These are phyloP conservation scores for Ascochyta viciae-villosae DNA, from an alignment of 2,329 filamentous ascomycete species.

Conservation along the genomic window DNA sequence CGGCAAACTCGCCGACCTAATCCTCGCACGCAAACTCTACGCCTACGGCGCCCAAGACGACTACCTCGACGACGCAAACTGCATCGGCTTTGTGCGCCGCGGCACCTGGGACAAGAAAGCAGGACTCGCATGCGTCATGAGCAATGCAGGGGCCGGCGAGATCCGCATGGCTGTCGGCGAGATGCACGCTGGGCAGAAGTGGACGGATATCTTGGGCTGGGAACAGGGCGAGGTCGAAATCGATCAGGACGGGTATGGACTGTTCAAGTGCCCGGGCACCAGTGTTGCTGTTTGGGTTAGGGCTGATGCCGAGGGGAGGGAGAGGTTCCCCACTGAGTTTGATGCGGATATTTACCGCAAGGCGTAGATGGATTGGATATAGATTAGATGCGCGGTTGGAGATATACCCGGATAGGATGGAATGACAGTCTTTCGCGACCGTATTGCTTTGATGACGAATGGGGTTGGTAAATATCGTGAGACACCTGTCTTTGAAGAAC, in stretches of 20 bases:
- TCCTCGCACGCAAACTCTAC: conserved; percentile 69
- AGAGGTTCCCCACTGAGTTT: conserved; percentile 45
- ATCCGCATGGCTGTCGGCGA: conserved; percentile 70
- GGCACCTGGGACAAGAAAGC: conserved; percentile 61
- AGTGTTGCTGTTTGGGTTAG: conserved; percentile 70
- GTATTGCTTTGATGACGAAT: too few relatives aligned
- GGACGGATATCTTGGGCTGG: conserved; percentile 69
- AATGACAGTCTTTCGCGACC: too few relatives aligned
- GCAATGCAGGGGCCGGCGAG: conserved; percentile 47
- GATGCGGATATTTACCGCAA: conserved; percentile 46
- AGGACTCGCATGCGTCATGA: conserved; percentile 60
- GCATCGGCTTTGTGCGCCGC: conserved; percentile 66
- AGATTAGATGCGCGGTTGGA: not conserved
- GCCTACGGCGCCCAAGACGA: conserved; percentile 71
- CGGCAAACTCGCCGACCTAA: conserved; percentile 64
- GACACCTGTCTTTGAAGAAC: too few relatives aligned
- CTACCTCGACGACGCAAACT: conserved; percentile 67
- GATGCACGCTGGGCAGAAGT: conserved; percentile 64
- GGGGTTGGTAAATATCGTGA: too few relatives aligned
- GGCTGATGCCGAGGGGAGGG: conserved; percentile 58
- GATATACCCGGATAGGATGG: not conserved
- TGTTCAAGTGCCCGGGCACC: conserved; percentile 57
- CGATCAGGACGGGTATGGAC: conserved; percentile 64
- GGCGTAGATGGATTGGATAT: conserved; percentile 10
- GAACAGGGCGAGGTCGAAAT: conserved; percentile 64